Conservation (phyloP, 257 asterid genomes). For the Euphrasia confusa region DNA sequence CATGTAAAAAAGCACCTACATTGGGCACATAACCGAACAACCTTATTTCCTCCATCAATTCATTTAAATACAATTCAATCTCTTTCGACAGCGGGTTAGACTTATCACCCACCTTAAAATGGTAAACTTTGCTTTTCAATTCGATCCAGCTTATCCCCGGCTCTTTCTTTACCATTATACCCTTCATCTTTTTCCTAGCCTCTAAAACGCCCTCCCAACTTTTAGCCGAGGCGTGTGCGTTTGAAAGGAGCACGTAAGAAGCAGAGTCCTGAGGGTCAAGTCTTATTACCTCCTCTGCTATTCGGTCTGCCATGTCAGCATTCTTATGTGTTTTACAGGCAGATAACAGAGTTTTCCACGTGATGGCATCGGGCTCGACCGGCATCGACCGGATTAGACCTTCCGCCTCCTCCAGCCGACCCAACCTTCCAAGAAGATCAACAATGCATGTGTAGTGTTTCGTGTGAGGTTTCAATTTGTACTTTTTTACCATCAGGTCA, state of each 20-base stretch:
- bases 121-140: constrained; percentile 52
- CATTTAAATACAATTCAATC: constrained; percentile 47
- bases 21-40: constrained; percentile 64
- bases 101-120: constrained; percentile 53
- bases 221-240: constrained; percentile 57
- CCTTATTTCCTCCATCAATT: constrained; percentile 53
- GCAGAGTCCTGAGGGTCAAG: constrained; percentile 72
- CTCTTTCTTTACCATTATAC: constrained; percentile 63
- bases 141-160: constrained; percentile 91
- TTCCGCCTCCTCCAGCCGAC: constrained; percentile 76
- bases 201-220: constrained; percentile 61
- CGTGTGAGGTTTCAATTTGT: constrained; percentile 55
- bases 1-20: constrained; percentile 55
- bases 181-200: constrained; percentile 62
- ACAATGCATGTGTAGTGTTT: constrained; percentile 85
- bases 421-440: constrained; percentile 88
- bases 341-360: constrained; percentile 78
- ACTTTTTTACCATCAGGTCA: constrained; percentile 45
- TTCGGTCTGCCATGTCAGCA: constrained; percentile 52
- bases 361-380: constrained; percentile 50
- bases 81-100: constrained; percentile 50
- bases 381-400: constrained; percentile 67
- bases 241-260: constrained; percentile 73
- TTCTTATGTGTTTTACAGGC: constrained; percentile 76
- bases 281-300: constrained; percentile 53